Evolutionary conservation across 2,329 filamentous ascomycete species (phyloP).

Genomic region (Pseudogymnoascus destructans): DNA sequence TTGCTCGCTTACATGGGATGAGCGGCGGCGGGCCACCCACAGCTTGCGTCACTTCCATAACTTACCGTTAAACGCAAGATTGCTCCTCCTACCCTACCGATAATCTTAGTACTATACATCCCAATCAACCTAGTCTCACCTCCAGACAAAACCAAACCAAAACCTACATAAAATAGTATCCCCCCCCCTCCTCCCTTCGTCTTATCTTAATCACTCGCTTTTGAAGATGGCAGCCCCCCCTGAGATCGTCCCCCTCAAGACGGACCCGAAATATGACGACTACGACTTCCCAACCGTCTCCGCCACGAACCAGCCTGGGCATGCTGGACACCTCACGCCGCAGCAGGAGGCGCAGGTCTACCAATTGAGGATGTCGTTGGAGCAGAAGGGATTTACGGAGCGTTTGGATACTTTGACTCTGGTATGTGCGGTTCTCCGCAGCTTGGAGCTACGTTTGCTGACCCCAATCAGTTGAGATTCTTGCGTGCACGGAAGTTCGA

Average conservation of each 20-base stretch:
- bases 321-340: conserved; percentile 75
- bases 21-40: neutral
- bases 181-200: neutral
- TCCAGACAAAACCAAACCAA: neutral
- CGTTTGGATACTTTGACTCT: conserved; percentile 85
- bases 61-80: conserved; percentile 3
- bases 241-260: conserved; percentile 27
- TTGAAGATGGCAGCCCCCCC: neutral
- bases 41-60: conserved; percentile 2
- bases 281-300: conserved; percentile 84
- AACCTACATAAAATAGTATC: neutral
- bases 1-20: neutral
- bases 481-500: conserved; percentile 92
- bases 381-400: conserved; percentile 68
- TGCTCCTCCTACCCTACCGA: neutral
- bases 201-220: neutral
- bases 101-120: neutral
- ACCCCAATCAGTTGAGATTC: conserved; percentile 56
- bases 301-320: conserved; percentile 56
- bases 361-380: conserved; percentile 74
- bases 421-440: conserved; percentile 37
- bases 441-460: neutral
- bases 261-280: conserved; percentile 88
- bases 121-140: neutral
- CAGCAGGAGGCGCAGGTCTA: conserved; percentile 81